phyloP scores from a whole-genome alignment of 192 early-diverging fungal genomes.

The Umbelopsis vinacea region DNA sequence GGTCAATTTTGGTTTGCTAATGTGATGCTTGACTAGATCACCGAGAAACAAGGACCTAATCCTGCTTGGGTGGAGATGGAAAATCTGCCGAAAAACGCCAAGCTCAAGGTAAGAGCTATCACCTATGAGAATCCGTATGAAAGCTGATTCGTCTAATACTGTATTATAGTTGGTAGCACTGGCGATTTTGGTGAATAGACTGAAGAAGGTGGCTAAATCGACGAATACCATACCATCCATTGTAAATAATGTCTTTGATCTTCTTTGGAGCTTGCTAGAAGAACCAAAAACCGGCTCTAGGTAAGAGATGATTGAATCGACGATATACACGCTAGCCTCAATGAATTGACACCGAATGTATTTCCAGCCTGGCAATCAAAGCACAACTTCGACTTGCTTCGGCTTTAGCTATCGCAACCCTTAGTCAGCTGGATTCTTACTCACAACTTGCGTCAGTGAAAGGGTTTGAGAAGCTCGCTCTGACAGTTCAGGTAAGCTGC shows the following conservation, averaged over 20 bases:
- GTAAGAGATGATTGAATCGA: background rate
- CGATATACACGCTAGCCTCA: background rate
- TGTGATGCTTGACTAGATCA: background rate
- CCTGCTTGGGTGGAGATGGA: conserved; percentile 28
- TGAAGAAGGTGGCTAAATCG: background rate
- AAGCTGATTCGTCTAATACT: background rate
- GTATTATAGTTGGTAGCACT: background rate
- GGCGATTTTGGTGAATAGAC: conserved; percentile 7
- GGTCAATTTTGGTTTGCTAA: background rate
- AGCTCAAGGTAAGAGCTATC: conserved; percentile 29
- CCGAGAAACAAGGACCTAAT: background rate
- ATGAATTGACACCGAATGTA: background rate
- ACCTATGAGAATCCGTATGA: too few species aligned
- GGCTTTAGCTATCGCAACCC: conserved; percentile 63
- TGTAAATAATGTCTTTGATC: background rate
- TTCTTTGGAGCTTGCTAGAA: conserved; percentile 6
- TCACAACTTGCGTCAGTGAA: conserved; percentile 54
- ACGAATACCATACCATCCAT: background rate
- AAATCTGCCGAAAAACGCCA: conserved; percentile 1
- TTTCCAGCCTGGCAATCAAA: conserved; percentile 48
- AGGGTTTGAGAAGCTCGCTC: conserved; percentile 64
- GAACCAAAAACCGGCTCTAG: background rate
- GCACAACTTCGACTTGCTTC: conserved; percentile 75
- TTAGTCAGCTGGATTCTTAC: conserved; percentile 56
- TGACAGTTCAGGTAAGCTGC: conserved; percentile 59